Percentiles rank a stretch among this genome's conserved stretches.
These are phyloP conservation scores for Darksidea phi DNA, from an alignment of 495 filamentous ascomycete species.

Conservation along the genomic window DNA sequence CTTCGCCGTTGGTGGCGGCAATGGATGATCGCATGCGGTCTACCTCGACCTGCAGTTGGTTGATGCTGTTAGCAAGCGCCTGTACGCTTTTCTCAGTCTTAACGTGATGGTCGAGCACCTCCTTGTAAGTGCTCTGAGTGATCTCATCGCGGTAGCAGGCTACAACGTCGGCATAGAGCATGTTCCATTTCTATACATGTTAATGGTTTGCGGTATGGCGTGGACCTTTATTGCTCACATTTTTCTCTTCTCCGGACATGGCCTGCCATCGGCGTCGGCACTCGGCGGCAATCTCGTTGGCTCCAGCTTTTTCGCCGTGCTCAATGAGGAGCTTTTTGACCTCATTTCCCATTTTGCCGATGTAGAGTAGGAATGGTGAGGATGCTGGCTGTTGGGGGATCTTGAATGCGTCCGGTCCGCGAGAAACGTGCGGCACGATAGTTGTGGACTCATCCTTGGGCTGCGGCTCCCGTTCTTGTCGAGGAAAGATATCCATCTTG, in stretches of 20 bases:
- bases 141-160: constrained; percentile 35
- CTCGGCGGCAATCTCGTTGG: constrained; percentile 36
- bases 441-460: constrained; percentile 1
- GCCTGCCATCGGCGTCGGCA: constrained; percentile 34
- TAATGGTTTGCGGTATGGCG: neutral
- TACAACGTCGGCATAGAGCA: constrained; percentile 32
- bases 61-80: constrained; percentile 33
- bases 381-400: constrained; percentile 33
- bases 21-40: constrained; percentile 31
- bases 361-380: constrained; percentile 36
- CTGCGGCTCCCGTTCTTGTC: constrained; percentile 1
- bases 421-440: neutral
- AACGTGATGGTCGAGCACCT: constrained; percentile 30
- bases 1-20: constrained; percentile 8
- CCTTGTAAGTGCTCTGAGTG: constrained; percentile 30
- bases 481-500: constrained; percentile 23
- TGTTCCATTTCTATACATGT: constrained; percentile 34
- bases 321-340: constrained; percentile 28
- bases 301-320: constrained; percentile 28
- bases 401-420: constrained; percentile 25
- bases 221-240: constrained; percentile 14
- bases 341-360: constrained; percentile 28
- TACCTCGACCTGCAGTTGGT: constrained; percentile 35
- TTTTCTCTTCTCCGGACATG: constrained; percentile 35
- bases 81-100: constrained; percentile 35